These are phyloP conservation scores for Microcera coccophila DNA, from an alignment of 2,329 filamentous ascomycete species.

Conservation along the genomic window DNA sequence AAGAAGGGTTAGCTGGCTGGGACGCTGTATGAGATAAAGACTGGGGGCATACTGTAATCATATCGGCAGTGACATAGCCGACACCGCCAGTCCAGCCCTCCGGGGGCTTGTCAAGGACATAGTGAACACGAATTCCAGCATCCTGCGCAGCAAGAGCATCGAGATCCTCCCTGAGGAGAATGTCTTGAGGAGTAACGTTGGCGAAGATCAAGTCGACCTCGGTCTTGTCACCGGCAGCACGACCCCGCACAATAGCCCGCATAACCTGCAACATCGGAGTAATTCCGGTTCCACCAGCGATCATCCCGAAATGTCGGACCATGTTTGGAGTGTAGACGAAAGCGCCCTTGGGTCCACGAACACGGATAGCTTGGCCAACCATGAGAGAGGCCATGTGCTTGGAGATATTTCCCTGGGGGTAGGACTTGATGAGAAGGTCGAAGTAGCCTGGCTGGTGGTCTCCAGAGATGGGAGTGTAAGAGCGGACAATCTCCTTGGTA, in stretches of 20 bases:
- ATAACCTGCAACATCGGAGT: conserved; percentile 98
- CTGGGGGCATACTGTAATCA: conserved; percentile 69
- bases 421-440: conserved; percentile 96
- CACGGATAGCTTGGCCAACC: conserved; percentile 82
- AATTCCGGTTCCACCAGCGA: conserved; percentile 94
- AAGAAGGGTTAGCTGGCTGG: conserved; percentile 13
- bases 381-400: conserved; percentile 81
- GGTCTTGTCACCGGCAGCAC: conserved; percentile 75
- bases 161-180: conserved; percentile 87
- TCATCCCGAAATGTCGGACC: conserved; percentile 95
- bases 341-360: conserved; percentile 91
- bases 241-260: conserved; percentile 80
- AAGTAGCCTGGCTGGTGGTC: conserved; percentile 88
- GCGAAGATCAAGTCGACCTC: conserved; percentile 94
- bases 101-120: conserved; percentile 94
- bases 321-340: conserved; percentile 98
- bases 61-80: conserved; percentile 91
- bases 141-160: conserved; percentile 76
- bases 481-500: conserved; percentile 80
- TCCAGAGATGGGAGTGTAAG: conserved; percentile 87
- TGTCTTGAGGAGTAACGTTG: conserved; percentile 90
- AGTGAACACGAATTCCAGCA: conserved; percentile 79
- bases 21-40: neutral
- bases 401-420: conserved; percentile 96
- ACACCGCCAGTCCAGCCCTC: conserved; percentile 88